Evolutionary conservation across 345 rosid species (phyloP).

Genomic region (Hirschfeldia incana): DNA sequence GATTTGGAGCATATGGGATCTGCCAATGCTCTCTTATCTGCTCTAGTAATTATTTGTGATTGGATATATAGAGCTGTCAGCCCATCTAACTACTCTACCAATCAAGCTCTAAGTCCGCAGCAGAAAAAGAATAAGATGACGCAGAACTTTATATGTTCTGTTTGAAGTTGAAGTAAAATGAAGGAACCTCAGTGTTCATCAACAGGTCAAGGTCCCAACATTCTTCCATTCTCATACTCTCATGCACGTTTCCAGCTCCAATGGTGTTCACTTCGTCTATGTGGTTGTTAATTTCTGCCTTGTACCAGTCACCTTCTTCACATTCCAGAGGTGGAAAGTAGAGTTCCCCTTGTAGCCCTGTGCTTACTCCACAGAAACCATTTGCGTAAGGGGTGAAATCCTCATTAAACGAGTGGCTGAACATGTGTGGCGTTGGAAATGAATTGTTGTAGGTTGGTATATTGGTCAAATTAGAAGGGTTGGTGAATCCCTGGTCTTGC

Average conservation of each 20-base stretch:
- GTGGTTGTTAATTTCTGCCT: conserved; percentile 26
- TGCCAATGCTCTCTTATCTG: too few species aligned
- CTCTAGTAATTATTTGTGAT: too few species aligned
- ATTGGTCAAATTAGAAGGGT: conserved; percentile 44
- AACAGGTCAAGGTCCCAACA: conserved; percentile 82
- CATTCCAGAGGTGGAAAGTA: conserved; percentile 58
- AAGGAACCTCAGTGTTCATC: conserved; percentile 69
- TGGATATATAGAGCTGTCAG: too few species aligned
- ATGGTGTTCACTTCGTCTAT: conserved; percentile 11
- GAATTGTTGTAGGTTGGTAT: conserved; percentile 34
- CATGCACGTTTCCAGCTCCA: conserved; percentile 18
- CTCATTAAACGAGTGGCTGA: conserved; percentile 10
- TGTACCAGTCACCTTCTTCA: conserved; percentile 38
- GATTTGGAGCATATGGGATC: too few species aligned
- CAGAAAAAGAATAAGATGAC: conserved; percentile 1
- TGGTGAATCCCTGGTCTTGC: conserved; percentile 55
- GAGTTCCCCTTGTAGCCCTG: conserved; percentile 47
- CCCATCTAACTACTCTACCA: too few species aligned
- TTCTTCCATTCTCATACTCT: conserved; percentile 46
- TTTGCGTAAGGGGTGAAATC: conserved; percentile 32
- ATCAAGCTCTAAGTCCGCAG: too few species aligned
- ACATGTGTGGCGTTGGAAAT: conserved; percentile 19
- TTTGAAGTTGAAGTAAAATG: conserved; percentile 57
- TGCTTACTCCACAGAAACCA: conserved; percentile 40
- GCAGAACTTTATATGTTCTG: conserved; percentile 8